Percentiles rank a stretch among this genome's conserved stretches.
Conservation (phyloP, 208 protist species). For the Phytomonas sp. region DNA sequence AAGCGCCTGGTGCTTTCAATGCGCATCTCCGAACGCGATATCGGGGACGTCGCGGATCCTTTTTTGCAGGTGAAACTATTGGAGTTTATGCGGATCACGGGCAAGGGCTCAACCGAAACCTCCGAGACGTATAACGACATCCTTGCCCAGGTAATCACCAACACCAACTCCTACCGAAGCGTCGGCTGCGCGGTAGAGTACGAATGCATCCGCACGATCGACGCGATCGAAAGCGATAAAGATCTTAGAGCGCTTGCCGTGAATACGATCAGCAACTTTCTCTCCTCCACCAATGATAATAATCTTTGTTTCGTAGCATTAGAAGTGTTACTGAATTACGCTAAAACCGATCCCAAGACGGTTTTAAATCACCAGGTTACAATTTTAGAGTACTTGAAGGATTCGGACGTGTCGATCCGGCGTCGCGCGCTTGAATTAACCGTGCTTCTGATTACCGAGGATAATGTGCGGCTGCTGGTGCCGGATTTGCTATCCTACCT, state of each 20-base stretch:
- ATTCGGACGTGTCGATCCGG: constrained; percentile 95
- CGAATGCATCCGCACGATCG: constrained; percentile 97
- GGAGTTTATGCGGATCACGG: constrained; percentile 94
- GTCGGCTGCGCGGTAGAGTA: constrained; percentile 97
- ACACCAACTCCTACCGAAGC: constrained; percentile 94
- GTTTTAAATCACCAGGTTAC: constrained; percentile 91
- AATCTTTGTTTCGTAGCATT: constrained; percentile 98
- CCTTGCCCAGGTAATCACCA: constrained; percentile 96
- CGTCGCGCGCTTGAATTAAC: constrained; percentile 95
- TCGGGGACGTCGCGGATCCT: constrained; percentile 95
- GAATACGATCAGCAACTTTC: constrained; percentile 98
- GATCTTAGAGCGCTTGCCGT: constrained; percentile 91
- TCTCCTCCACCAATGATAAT: constrained; percentile 94
- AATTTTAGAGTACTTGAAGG: constrained; percentile 95
- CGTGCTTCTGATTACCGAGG: constrained; percentile 93
- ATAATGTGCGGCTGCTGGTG: constrained; percentile 91
- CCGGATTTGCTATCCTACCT: constrained; percentile 94
- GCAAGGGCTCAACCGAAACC: constrained; percentile 83
- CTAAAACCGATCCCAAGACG: constrained; percentile 74
- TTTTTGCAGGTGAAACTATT: constrained; percentile 97
- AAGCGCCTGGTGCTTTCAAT: constrained; percentile 93
- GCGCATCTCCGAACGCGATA: constrained; percentile 92
- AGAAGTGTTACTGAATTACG: constrained; percentile 88
- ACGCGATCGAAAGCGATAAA: constrained; percentile 93
- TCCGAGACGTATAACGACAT: constrained; percentile 96